A percentile compares a stretch with the other conserved stretches of the same genome.
phyloP scores from a whole-genome alignment of 176 grass and related monocot genomes.

The Dactylis glomerata region DNA sequence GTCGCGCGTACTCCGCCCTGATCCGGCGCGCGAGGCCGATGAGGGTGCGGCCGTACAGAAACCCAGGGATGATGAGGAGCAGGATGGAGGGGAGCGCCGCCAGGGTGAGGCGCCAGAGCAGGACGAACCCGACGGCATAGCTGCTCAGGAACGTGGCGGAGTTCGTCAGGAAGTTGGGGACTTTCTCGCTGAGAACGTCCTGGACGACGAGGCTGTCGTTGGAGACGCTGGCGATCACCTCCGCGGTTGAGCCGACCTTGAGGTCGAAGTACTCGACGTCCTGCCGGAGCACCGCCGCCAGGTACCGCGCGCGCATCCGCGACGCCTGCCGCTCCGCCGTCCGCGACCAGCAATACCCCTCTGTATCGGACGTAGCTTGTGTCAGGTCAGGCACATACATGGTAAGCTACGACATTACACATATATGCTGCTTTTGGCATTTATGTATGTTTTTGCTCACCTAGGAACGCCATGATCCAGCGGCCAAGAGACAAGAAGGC shows the following conservation, averaged over 20 bases:
- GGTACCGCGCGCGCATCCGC: conserved; percentile 78
- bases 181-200: conserved; percentile 91
- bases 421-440: background rate
- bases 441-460: conserved; percentile 2
- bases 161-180: conserved; percentile 98
- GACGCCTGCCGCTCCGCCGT: conserved; percentile 94
- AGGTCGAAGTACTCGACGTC: conserved; percentile 99
- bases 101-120: conserved; percentile 73
- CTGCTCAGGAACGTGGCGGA: conserved; percentile 61
- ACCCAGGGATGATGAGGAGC: conserved; percentile 78
- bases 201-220: conserved; percentile 91
- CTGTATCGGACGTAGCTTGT: conserved; percentile 15
- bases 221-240: conserved; percentile 95
- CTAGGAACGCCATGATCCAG: conserved; percentile 80
- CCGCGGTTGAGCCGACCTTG: conserved; percentile 62
- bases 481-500: conserved; percentile 59
- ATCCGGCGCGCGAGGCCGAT: conserved; percentile 71
- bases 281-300: conserved; percentile 81
- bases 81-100: conserved; percentile 69
- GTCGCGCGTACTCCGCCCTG: conserved; percentile 63
- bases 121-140: conserved; percentile 64
- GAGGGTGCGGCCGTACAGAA: conserved; percentile 82
- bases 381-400: too few species aligned
- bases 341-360: conserved; percentile 92
- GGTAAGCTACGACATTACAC: background rate